Conservation (phyloP, 2,329 filamentous ascomycete genomes). For the Penicillium sp. region DNA sequence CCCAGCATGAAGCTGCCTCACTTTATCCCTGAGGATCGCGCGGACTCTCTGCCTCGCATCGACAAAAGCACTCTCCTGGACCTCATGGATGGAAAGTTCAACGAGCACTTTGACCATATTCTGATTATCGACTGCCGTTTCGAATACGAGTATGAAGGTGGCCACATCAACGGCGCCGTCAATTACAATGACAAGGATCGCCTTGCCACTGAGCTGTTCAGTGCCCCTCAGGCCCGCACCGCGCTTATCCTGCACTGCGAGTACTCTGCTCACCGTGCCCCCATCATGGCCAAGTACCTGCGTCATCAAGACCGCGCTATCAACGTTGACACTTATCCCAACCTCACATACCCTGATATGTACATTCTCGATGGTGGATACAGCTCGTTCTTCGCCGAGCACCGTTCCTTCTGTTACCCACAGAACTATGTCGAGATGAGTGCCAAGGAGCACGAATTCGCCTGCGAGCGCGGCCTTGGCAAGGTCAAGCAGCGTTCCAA, state of each 20-base stretch:
- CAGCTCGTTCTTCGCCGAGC: conserved; percentile 80
- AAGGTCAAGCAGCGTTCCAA: conserved; percentile 86
- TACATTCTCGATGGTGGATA: conserved; percentile 97
- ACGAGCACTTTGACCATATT: conserved; percentile 70
- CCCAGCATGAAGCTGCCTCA: conserved; percentile 75
- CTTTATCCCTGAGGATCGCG: conserved; percentile 73
- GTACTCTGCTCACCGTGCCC: conserved; percentile 93
- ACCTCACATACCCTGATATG: conserved; percentile 89
- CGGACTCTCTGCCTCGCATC: conserved; percentile 85
- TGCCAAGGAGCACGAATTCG: conserved; percentile 82
- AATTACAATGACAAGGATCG: conserved; percentile 97
- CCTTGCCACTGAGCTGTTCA: conserved; percentile 74
- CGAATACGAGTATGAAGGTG: conserved; percentile 96
- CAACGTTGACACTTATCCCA: conserved; percentile 83
- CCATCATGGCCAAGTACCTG: conserved; percentile 91
- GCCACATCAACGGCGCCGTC: conserved; percentile 87
- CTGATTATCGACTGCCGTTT: conserved; percentile 95
- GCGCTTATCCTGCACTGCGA: conserved; percentile 95
- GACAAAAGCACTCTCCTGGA: conserved; percentile 74
- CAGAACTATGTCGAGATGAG: conserved; percentile 98
- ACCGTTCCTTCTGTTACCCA: conserved; percentile 78
- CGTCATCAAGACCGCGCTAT: conserved; percentile 80
- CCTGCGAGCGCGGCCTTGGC: conserved; percentile 91
- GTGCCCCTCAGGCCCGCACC: conserved; percentile 65
- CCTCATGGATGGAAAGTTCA: conserved; percentile 82